phyloP scores from a whole-genome alignment of 1,284 basidiomycete species.

The Papiliotrema flavescens region DNA sequence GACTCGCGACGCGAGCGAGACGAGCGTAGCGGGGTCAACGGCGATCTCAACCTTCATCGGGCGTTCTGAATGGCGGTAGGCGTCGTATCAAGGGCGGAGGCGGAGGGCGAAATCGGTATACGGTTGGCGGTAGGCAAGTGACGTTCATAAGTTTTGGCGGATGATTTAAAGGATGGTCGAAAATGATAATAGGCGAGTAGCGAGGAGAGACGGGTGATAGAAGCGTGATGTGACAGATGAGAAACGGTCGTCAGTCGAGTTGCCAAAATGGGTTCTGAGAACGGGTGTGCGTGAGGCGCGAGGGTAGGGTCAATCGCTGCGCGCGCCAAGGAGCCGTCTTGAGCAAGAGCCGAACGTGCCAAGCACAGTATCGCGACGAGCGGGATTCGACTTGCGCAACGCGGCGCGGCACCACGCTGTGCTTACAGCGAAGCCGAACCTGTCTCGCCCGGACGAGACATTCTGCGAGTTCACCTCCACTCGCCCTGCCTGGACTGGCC shows the following conservation, averaged over 20 bases:
- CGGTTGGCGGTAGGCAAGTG: neutral
- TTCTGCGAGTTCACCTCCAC: no score
- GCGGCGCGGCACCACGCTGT: no score
- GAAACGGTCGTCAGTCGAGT: constrained; percentile 1
- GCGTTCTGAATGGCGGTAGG: constrained; percentile 60
- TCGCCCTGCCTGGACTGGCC: no score
- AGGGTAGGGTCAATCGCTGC: neutral
- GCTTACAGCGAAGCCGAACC: no score
- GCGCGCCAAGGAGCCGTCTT: no score
- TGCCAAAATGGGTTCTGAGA: neutral
- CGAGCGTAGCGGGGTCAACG: constrained; percentile 76
- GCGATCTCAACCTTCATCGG: constrained; percentile 99
- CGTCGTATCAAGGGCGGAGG: constrained; percentile 21
- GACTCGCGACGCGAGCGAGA: constrained; percentile 59
- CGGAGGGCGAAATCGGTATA: constrained; percentile 4
- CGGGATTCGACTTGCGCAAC: no score
- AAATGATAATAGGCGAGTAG: neutral
- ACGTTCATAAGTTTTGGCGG: neutral
- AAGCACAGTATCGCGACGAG: no score
- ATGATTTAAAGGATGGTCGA: neutral
- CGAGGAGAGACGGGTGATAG: neutral
- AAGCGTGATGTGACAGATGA: neutral
- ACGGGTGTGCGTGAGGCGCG: neutral
- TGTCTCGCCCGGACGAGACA: no score
- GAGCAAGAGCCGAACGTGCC: no score